Percentiles rank a stretch among this genome's conserved stretches.
Conservation (phyloP, 805 yeast species). For the Tanozyma kutaoensis region DNA sequence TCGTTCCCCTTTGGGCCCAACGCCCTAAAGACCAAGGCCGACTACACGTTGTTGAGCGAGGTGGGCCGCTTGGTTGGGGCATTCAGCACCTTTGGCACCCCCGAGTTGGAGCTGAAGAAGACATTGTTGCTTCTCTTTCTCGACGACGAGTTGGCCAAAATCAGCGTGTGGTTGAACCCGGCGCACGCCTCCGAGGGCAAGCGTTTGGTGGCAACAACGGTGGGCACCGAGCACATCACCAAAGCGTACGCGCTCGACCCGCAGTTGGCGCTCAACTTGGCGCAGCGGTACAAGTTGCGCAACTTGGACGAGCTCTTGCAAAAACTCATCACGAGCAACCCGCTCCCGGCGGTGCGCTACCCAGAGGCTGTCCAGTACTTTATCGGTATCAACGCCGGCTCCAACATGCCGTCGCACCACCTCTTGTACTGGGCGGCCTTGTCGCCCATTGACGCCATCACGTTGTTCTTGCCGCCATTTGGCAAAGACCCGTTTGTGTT, state of each 20-base stretch:
- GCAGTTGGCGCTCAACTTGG: constrained; percentile 56
- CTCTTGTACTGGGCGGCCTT: constrained; percentile 61
- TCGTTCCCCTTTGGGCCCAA: constrained; percentile 82
- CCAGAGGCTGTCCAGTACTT: constrained; percentile 50
- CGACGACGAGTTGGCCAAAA: constrained; percentile 59
- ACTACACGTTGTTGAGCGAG: constrained; percentile 43
- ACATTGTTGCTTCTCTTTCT: constrained; percentile 48
- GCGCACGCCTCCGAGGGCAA: constrained; percentile 28
- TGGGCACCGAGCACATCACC: constrained; percentile 22
- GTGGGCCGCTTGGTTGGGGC: constrained; percentile 24
- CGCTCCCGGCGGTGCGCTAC: constrained; percentile 41
- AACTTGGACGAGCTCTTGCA: constrained; percentile 26
- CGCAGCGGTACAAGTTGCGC: constrained; percentile 39
- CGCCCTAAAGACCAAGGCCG: constrained; percentile 55
- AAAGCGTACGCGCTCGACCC: constrained; percentile 61
- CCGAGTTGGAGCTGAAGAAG: constrained; percentile 33
- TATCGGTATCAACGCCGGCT: constrained; percentile 2
- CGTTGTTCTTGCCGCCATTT: constrained; percentile 65
- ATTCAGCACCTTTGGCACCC: constrained; percentile 9
- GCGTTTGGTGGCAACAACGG: no score
- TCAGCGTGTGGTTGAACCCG: constrained; percentile 70
- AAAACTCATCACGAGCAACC: constrained; percentile 36
- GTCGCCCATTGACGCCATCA: constrained; percentile 76
- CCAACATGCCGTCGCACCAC: constrained; percentile 21
- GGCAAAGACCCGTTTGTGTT: constrained; percentile 52